Percentiles rank a stretch among this genome's conserved stretches.
Evolutionary conservation across 805 yeast species (phyloP).

Genomic region (Sungouiozyma intestinalis): DNA sequence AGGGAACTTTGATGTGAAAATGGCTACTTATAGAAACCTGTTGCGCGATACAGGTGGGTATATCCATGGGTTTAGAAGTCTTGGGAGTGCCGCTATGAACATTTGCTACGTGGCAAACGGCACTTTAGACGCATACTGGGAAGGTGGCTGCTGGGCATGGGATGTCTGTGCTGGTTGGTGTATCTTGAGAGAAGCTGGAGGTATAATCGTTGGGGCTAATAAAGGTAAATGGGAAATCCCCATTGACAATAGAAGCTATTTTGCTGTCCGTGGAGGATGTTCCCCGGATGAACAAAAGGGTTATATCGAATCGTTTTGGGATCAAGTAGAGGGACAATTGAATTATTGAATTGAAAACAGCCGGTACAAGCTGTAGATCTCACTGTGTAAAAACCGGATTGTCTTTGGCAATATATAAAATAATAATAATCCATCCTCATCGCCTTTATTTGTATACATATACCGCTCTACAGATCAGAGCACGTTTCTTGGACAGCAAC

Average conservation of each 20-base stretch:
- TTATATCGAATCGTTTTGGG: slow-evolving; percentile 42
- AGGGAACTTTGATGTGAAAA: slow-evolving; percentile 39
- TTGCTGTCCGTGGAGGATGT: slow-evolving; percentile 47
- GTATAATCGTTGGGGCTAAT: slow-evolving; percentile 44
- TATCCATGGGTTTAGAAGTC: slow-evolving; percentile 50
- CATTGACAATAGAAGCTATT: slow-evolving; percentile 42
- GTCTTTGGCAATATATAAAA: not conserved
- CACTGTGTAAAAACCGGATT: too few species aligned
- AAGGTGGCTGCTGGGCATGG: slow-evolving; percentile 63
- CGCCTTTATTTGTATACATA: too few species aligned
- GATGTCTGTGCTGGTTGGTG: slow-evolving; percentile 65
- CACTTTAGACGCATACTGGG: slow-evolving; percentile 53
- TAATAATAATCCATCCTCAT: not conserved
- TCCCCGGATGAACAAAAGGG: slow-evolving; percentile 31
- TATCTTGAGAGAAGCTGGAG: slow-evolving; percentile 50
- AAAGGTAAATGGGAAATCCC: slow-evolving; percentile 38
- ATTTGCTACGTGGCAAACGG: slow-evolving; percentile 50
- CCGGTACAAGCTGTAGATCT: too few species aligned
- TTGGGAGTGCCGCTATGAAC: slow-evolving; percentile 60
- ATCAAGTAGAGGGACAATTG: slow-evolving; percentile 36
- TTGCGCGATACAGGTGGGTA: slow-evolving; percentile 42
- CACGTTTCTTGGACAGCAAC: too few species aligned
- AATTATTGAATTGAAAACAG: slow-evolving; percentile 30
- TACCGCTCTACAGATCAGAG: not conserved
- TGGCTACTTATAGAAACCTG: slow-evolving; percentile 37